Conservation (phyloP, 768 basidiomycete species). For the Mycena crocata region DNA sequence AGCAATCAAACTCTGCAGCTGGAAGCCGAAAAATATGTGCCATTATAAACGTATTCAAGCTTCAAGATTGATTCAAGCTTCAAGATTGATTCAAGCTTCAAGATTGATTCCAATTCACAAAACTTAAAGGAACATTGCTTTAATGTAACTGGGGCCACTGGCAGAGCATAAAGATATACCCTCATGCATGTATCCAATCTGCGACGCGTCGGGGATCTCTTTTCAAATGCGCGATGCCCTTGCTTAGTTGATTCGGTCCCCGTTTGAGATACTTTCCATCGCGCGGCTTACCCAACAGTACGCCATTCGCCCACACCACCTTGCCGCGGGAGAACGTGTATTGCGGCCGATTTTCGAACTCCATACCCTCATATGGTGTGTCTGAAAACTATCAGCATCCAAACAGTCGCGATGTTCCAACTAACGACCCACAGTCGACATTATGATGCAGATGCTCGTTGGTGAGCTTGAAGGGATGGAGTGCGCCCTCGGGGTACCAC, state of each 20-base stretch:
- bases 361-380: constrained; percentile 14
- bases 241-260: constrained; percentile 8
- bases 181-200: not conserved
- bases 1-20: too few relatives aligned
- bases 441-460: constrained; percentile 17
- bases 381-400: not conserved
- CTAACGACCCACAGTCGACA: constrained; percentile 2
- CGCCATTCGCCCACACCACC: constrained; percentile 10
- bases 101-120: too few relatives aligned
- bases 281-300: constrained; percentile 5
- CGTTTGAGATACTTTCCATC: constrained; percentile 14
- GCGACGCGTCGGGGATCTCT: constrained; percentile 8
- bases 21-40: too few relatives aligned
- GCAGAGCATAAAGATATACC: not conserved
- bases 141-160: too few relatives aligned
- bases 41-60: too few relatives aligned
- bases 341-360: constrained; percentile 13
- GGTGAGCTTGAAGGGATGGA: constrained; percentile 7
- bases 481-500: constrained; percentile 14
- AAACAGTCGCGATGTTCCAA: too few relatives aligned
- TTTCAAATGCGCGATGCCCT: constrained; percentile 13
- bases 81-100: too few relatives aligned
- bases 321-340: constrained; percentile 8
- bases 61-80: too few relatives aligned
- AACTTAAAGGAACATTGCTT: too few relatives aligned